A percentile compares a stretch with the other conserved stretches of the same genome.
These are phyloP conservation scores for Myrmaecium sp. DNA, from an alignment of 2,329 filamentous ascomycete genomes.

Conservation along the genomic window DNA sequence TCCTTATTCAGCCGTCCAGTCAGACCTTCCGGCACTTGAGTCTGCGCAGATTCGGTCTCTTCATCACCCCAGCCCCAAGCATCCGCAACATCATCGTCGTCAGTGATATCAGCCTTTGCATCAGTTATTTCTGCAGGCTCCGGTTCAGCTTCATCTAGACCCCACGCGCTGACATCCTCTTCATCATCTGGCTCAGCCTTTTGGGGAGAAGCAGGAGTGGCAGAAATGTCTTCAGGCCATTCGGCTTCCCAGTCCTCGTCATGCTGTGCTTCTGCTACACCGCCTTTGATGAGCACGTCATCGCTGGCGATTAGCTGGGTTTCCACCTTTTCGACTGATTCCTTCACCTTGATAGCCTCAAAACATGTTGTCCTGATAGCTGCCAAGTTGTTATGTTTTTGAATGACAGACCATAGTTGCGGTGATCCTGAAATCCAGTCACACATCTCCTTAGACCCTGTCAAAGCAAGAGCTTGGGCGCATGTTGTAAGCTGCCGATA, in stretches of 20 bases:
- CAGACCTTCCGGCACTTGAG: slow-evolving; percentile 6
- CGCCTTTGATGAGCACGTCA: slow-evolving; percentile 44
- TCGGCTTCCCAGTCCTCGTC: slow-evolving; percentile 50
- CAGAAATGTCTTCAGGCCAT: slow-evolving; percentile 4
- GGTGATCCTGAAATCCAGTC: slow-evolving; percentile 72
- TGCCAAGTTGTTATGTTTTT: slow-evolving; percentile 64
- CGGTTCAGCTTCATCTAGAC: slow-evolving; percentile 18
- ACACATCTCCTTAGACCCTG: slow-evolving; percentile 42
- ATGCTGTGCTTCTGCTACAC: slow-evolving; percentile 24
- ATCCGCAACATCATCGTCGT: slow-evolving; percentile 31
- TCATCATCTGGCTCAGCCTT: slow-evolving; percentile 3
- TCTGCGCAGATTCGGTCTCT: slow-evolving; percentile 9
- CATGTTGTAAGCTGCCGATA: slow-evolving; percentile 47
- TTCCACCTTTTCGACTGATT: slow-evolving; percentile 67
- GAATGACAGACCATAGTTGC: slow-evolving; percentile 69
- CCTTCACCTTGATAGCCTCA: slow-evolving; percentile 47
- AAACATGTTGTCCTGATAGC: slow-evolving; percentile 53
- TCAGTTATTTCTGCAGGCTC: slow-evolving; percentile 21
- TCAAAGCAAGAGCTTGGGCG: slow-evolving; percentile 47
- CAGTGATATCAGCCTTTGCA: slow-evolving; percentile 7
- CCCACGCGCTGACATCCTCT: slow-evolving; percentile 31
- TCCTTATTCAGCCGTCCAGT: slow-evolving; percentile 15
- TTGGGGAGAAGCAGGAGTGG: slow-evolving; percentile 2
- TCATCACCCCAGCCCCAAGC: slow-evolving; percentile 82
- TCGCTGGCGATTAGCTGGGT: slow-evolving; percentile 60